Percentiles rank a stretch among this genome's conserved stretches.
Evolutionary conservation across 148 eudicot genomes (phyloP).

Genomic region (Rhododendron kiyosumense): DNA sequence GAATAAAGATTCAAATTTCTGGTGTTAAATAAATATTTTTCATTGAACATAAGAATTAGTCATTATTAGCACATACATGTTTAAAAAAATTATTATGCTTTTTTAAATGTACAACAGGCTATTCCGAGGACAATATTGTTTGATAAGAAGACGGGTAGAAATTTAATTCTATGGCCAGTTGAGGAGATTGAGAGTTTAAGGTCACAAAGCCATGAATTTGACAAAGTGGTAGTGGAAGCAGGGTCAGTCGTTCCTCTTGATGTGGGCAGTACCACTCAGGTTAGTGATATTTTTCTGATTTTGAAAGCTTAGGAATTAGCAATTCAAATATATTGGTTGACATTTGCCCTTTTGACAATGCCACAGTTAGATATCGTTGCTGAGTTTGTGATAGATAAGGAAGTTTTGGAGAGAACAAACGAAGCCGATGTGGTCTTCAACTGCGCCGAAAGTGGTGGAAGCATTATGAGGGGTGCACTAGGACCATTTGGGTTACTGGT

Average conservation of each 20-base stretch:
- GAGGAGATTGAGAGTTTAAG: slow-evolving; percentile 66
- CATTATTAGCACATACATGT: background rate
- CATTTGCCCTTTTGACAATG: background rate
- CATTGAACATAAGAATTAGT: no score
- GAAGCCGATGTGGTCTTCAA: slow-evolving; percentile 20
- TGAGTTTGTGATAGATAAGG: slow-evolving; percentile 38
- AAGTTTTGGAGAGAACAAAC: slow-evolving; percentile 21
- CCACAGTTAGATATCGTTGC: slow-evolving; percentile 51
- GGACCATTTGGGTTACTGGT: slow-evolving; percentile 61
- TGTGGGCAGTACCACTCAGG: slow-evolving; percentile 63
- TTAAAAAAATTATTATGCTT: background rate
- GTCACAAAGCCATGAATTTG: slow-evolving; percentile 23
- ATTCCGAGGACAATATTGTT: slow-evolving; percentile 74
- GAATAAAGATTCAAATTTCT: no score
- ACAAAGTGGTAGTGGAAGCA: slow-evolving; percentile 38
- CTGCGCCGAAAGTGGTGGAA: slow-evolving; percentile 40
- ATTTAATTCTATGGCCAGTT: slow-evolving; percentile 79
- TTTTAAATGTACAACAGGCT: slow-evolving; percentile 23
- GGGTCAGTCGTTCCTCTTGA: slow-evolving; percentile 60
- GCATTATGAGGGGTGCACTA: slow-evolving; percentile 43
- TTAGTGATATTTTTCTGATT: background rate
- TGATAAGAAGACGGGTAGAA: slow-evolving; percentile 61
- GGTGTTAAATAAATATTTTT: no score
- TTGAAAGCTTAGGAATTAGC: background rate
- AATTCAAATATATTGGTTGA: background rate